Evolutionary conservation across 352 stramenopile genomes (phyloP).

Genomic region (Pythium volutum): DNA sequence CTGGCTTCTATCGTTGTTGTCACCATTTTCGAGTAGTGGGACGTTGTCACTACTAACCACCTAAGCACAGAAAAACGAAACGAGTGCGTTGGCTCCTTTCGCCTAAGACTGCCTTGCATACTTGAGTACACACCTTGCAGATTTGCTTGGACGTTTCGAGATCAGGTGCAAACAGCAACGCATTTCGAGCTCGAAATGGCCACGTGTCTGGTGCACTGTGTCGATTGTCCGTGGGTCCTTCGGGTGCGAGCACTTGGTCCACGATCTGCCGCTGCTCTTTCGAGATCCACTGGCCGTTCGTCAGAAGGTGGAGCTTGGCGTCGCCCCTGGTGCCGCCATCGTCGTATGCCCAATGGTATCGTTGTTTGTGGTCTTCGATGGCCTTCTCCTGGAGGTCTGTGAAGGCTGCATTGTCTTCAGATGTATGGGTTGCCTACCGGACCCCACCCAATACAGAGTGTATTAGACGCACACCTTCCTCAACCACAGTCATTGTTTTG

Average conservation of each 20-base stretch:
- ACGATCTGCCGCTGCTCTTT: conserved; percentile 56
- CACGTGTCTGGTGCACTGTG: conserved; percentile 69
- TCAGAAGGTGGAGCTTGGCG: conserved; percentile 64
- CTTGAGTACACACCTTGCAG: conserved; percentile 38
- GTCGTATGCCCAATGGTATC: conserved; percentile 82
- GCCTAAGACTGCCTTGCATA: neutral
- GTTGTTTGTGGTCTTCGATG: conserved; percentile 57
- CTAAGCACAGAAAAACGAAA: neutral
- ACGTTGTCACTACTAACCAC: neutral
- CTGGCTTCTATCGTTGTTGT: neutral
- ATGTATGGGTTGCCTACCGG: conserved; percentile 67
- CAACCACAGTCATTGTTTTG: neutral
- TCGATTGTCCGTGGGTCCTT: conserved; percentile 56
- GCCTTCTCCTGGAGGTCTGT: conserved; percentile 70
- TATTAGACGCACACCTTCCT: neutral
- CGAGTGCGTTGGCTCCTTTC: neutral
- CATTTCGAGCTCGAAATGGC: conserved; percentile 71
- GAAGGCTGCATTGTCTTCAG: conserved; percentile 83
- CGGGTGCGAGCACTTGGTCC: conserved; percentile 36
- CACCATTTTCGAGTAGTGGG: conserved; percentile 44
- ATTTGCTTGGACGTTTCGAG: conserved; percentile 52
- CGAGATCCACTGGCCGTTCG: conserved; percentile 71
- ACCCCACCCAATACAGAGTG: neutral
- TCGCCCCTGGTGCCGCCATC: conserved; percentile 45
- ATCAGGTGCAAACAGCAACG: conserved; percentile 75